phyloP scores from a whole-genome alignment of 345 rosid species.

The Ceriops zippeliana region DNA sequence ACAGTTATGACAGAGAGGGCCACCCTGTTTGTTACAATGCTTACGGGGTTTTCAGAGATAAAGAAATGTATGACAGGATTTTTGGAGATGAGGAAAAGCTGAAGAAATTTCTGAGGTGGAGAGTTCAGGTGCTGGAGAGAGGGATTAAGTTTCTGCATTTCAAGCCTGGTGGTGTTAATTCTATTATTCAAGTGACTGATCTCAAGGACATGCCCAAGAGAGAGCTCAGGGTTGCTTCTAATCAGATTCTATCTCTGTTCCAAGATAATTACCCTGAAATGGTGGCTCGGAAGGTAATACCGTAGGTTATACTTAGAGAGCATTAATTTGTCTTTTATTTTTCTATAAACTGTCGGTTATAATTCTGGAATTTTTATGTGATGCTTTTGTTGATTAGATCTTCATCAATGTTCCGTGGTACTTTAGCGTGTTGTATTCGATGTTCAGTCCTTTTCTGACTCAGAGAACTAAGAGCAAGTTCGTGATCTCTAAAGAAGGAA shows the following conservation, averaged over 20 bases:
- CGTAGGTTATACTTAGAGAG: no score
- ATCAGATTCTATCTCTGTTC: constrained; percentile 82
- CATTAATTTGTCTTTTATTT: neutral
- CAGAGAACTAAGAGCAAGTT: constrained; percentile 97
- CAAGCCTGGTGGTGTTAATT: constrained; percentile 90
- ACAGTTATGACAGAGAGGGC: constrained; percentile 73
- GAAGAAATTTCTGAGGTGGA: constrained; percentile 75
- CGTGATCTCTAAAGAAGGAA: constrained; percentile 84
- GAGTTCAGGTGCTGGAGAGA: constrained; percentile 87
- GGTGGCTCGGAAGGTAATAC: constrained; percentile 92
- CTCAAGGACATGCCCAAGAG: constrained; percentile 95
- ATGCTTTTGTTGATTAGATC: constrained; percentile 43
- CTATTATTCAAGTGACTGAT: constrained; percentile 91
- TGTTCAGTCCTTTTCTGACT: constrained; percentile 91
- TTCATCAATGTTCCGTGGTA: constrained; percentile 99
- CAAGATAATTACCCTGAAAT: constrained; percentile 98
- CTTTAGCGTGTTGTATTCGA: constrained; percentile 75
- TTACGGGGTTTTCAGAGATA: constrained; percentile 76
- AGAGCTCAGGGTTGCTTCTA: constrained; percentile 86
- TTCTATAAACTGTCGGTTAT: neutral
- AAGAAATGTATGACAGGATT: constrained; percentile 75
- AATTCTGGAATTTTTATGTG: neutral
- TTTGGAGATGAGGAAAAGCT: constrained; percentile 92
- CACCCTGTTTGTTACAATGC: constrained; percentile 97
- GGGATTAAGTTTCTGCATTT: constrained; percentile 77